Evolutionary conservation across 2,329 filamentous ascomycete species (phyloP).

Genomic region (Penicillium sp.): DNA sequence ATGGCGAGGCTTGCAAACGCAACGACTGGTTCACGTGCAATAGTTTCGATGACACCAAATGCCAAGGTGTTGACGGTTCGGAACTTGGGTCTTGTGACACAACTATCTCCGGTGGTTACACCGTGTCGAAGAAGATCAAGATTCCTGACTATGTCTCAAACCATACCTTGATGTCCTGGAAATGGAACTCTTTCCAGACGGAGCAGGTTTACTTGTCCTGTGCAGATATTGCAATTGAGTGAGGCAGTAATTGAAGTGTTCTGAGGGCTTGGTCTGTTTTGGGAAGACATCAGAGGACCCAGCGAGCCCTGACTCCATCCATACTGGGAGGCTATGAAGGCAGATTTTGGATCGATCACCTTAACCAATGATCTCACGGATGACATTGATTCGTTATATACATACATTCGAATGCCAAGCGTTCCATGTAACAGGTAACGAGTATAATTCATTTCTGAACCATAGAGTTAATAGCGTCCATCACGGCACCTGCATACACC

Average conservation of each 20-base stretch:
- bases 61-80: constrained; percentile 48
- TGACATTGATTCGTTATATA: too few relatives aligned
- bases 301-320: background rate
- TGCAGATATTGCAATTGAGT: constrained; percentile 50
- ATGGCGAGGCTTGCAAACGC: constrained; percentile 45
- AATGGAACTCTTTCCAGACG: constrained; percentile 56
- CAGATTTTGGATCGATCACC: background rate
- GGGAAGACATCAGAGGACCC: background rate
- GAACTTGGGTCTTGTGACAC: constrained; percentile 49
- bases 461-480: background rate
- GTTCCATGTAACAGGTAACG: too few relatives aligned
- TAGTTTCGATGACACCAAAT: constrained; percentile 22
- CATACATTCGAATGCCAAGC: background rate
- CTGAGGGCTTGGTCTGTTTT: too few relatives aligned
- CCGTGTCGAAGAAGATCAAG: constrained; percentile 51
- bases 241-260: background rate
- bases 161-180: constrained; percentile 52
- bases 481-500: too few relatives aligned
- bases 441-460: too few relatives aligned
- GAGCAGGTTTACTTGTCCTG: constrained; percentile 53
- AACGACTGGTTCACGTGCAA: constrained; percentile 56
- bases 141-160: constrained; percentile 49
- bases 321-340: background rate
- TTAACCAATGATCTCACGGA: background rate
- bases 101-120: constrained; percentile 53